These are phyloP conservation scores for Geotrichum europaeum DNA, from an alignment of 1,139 yeast species.

Conservation along the genomic window DNA sequence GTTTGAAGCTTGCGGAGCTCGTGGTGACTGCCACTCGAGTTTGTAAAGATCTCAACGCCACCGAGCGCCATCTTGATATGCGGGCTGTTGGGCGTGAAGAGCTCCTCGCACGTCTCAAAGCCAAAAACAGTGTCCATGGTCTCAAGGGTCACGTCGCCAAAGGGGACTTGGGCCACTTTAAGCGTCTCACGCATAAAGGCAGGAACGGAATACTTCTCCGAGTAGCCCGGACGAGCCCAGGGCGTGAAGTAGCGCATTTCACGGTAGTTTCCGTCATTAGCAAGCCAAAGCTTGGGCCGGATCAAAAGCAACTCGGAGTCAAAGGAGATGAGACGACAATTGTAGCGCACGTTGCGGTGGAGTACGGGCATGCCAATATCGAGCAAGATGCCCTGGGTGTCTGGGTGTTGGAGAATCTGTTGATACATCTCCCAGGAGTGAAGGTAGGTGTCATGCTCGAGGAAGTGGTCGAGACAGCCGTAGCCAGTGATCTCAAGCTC, in stretches of 20 bases:
- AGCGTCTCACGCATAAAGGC: constrained; percentile 53
- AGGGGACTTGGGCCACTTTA: constrained; percentile 45
- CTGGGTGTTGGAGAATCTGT: constrained; percentile 58
- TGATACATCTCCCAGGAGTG: constrained; percentile 95
- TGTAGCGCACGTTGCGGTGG: constrained; percentile 82
- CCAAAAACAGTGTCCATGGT: constrained; percentile 86
- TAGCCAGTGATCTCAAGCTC: constrained; percentile 87
- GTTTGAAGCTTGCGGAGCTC: constrained; percentile 85
- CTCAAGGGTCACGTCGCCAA: constrained; percentile 86
- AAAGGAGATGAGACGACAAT: constrained; percentile 78
- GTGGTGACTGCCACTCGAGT: constrained; percentile 95
- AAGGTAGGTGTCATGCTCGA: constrained; percentile 79
- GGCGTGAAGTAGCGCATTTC: constrained; percentile 97
- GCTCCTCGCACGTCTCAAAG: constrained; percentile 94
- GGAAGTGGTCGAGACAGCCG: constrained; percentile 92
- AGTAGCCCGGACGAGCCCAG: constrained; percentile 74
- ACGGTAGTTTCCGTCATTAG: constrained; percentile 95
- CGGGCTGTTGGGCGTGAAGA: constrained; percentile 94
- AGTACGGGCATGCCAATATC: constrained; percentile 94
- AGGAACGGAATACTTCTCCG: constrained; percentile 70
- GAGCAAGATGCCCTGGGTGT: constrained; percentile 67
- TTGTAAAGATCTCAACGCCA: constrained; percentile 94
- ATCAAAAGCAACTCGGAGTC: constrained; percentile 75
- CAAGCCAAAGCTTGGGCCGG: constrained; percentile 86
- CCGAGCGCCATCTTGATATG: constrained; percentile 87